Conservation (phyloP, 257 asterid species). For the Solanum sitiens region DNA sequence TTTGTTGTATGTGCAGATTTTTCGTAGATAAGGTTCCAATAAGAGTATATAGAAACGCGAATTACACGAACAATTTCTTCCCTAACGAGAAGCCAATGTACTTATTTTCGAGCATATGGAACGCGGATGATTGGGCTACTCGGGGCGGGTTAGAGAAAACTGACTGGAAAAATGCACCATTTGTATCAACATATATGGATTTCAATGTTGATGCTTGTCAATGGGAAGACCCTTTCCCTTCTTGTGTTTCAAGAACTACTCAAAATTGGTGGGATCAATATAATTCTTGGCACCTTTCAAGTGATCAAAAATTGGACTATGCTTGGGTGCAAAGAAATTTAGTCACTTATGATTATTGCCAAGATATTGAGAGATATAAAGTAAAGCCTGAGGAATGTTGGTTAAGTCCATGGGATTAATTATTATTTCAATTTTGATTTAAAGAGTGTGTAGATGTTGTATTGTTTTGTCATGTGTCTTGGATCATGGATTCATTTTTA, state of each 20-base stretch:
- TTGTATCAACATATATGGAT: slow-evolving; percentile 74
- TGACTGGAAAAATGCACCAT: slow-evolving; percentile 80
- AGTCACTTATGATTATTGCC: slow-evolving; percentile 76
- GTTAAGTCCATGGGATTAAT: slow-evolving; percentile 56
- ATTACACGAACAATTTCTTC: slow-evolving; percentile 84
- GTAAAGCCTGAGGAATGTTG: slow-evolving; percentile 72
- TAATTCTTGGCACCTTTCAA: slow-evolving; percentile 68
- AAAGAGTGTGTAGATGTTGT: neutral
- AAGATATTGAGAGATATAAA: slow-evolving; percentile 48
- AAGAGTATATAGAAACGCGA: slow-evolving; percentile 76
- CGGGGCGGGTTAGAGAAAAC: slow-evolving; percentile 92
- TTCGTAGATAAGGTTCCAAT: slow-evolving; percentile 64
- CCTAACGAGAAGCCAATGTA: slow-evolving; percentile 84
- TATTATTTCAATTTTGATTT: neutral
- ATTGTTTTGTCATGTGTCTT: neutral
- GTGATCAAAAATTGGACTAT: slow-evolving; percentile 49
- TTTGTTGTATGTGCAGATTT: slow-evolving; percentile 28
- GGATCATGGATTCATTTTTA: neutral
- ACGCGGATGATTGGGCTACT: slow-evolving; percentile 97
- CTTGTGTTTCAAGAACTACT: slow-evolving; percentile 75
- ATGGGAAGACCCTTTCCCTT: slow-evolving; percentile 88
- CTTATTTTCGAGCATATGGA: slow-evolving; percentile 91
- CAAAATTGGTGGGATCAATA: slow-evolving; percentile 89
- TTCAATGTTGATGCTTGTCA: slow-evolving; percentile 70
- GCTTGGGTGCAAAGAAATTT: slow-evolving; percentile 89